A percentile compares a stretch with the other conserved stretches of the same genome.
Conservation (phyloP, 495 filamentous ascomycete species). For the Stereocaulon alpinum region DNA sequence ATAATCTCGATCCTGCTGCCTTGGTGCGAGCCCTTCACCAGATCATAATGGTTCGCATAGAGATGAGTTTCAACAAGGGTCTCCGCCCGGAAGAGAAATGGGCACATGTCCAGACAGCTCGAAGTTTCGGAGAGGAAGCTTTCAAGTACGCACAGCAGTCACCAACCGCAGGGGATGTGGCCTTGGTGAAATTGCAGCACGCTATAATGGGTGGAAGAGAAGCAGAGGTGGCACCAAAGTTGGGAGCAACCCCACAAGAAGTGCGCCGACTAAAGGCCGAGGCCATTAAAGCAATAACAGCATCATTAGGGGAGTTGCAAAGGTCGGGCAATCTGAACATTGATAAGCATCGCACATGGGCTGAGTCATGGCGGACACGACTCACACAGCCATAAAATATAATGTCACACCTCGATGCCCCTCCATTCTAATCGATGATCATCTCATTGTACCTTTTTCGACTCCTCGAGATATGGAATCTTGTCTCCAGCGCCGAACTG, state of each 20-base stretch:
- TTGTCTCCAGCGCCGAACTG: neutral
- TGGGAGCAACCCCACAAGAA: neutral
- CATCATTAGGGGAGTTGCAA: neutral
- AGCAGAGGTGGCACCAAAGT: neutral
- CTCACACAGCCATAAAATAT: neutral
- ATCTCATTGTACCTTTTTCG: neutral
- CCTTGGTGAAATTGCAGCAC: neutral
- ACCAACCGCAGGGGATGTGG: neutral
- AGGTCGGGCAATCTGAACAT: neutral
- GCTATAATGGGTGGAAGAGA: neutral
- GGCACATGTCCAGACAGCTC: neutral
- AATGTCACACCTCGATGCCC: neutral
- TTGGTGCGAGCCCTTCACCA: neutral
- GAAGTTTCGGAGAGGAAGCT: neutral
- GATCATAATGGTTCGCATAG: neutral
- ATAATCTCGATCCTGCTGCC: neutral
- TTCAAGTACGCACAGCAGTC: neutral
- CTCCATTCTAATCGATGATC: neutral
- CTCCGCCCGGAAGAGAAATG: neutral
- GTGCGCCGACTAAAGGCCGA: neutral
- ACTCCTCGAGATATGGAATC: neutral
- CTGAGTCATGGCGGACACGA: neutral
- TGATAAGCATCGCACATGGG: neutral
- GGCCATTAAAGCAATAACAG: neutral
- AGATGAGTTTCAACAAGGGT: neutral